phyloP scores from a whole-genome alignment of 2,329 filamentous ascomycete species.

The Colletotrichum camelliae region DNA sequence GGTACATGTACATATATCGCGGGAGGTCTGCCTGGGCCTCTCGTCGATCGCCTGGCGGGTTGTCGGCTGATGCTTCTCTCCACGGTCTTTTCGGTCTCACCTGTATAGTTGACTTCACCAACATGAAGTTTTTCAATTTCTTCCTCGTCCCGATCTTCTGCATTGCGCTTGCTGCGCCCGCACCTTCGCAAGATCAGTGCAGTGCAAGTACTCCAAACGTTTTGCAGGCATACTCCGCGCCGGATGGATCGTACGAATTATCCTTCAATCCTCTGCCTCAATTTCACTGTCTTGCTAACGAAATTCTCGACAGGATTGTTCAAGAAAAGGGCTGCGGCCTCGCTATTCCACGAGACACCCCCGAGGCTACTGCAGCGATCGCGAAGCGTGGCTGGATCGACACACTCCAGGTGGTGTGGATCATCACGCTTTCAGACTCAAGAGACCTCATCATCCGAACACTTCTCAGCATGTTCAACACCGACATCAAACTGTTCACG shows the following conservation, averaged over 20 bases:
- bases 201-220: neutral
- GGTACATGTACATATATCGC: neutral
- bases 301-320: neutral
- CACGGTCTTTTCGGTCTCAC: neutral
- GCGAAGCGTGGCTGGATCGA: neutral
- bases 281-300: neutral
- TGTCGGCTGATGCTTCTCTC: neutral
- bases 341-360: neutral
- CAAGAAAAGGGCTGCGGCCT: neutral
- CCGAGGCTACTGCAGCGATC: neutral
- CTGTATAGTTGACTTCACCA: neutral
- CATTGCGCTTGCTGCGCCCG: neutral
- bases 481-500: neutral
- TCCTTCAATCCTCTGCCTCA: fast-evolving
- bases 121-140: neutral
- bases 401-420: neutral
- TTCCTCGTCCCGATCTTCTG: neutral
- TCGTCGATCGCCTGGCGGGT: fast-evolving
- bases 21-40: neutral
- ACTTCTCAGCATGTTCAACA: neutral
- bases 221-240: neutral
- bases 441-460: neutral
- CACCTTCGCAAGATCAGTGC: neutral
- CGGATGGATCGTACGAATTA: neutral
- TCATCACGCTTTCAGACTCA: neutral